Evolutionary conservation across 768 basidiomycete genomes (phyloP).

Genomic region (Xerocomus spinulosus): DNA sequence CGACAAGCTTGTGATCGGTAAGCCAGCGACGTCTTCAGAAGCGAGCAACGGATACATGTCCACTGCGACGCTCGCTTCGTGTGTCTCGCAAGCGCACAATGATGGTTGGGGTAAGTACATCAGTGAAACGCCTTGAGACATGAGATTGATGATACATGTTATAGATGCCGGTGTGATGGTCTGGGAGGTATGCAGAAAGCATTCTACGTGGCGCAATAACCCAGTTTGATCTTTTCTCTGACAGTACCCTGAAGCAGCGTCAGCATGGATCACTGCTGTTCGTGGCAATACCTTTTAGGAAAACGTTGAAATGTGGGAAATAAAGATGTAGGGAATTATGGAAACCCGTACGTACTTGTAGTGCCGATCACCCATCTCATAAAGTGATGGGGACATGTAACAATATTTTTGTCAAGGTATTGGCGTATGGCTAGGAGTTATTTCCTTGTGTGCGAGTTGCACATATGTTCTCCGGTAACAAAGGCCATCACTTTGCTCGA

Average conservation of each 20-base stretch:
- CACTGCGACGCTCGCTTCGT: constrained; percentile 50
- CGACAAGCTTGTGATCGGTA: constrained; percentile 72
- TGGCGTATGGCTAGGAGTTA: too few relatives aligned
- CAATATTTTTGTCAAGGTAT: too few relatives aligned
- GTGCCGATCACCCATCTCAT: too few relatives aligned
- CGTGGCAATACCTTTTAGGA: neutral
- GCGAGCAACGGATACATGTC: constrained; percentile 56
- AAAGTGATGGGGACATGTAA: too few relatives aligned
- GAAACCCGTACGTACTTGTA: too few relatives aligned
- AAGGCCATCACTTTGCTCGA: too few relatives aligned
- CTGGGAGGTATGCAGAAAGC: neutral
- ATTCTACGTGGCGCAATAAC: neutral
- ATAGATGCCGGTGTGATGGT: constrained; percentile 3
- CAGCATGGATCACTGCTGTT: neutral
- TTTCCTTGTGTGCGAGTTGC: too few relatives aligned
- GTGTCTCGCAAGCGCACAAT: constrained; percentile 49
- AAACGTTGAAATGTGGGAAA: too few relatives aligned
- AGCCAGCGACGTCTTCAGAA: constrained; percentile 49
- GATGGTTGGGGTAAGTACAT: constrained; percentile 11
- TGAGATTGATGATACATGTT: neutral
- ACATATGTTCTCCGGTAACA: too few relatives aligned
- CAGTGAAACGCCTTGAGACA: neutral
- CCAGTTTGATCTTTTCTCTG: neutral
- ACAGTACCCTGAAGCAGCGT: neutral
- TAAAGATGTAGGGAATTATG: too few relatives aligned